Conservation (phyloP, 306 rosid genomes). For the Cicer pinnatifidum region DNA sequence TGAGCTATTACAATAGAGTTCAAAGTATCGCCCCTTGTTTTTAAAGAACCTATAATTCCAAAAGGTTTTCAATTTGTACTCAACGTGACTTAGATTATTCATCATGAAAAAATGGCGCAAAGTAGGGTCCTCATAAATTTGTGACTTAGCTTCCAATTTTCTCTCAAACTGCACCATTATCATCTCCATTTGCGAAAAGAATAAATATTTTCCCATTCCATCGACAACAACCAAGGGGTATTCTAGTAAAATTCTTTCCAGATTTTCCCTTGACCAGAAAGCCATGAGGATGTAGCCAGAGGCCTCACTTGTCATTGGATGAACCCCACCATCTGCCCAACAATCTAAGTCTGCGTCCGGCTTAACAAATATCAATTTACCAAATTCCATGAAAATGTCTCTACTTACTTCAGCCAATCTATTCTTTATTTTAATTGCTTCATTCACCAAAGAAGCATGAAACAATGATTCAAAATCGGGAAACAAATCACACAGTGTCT, state of each 20-base stretch:
- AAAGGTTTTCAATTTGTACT: background rate
- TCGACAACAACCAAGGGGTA: constrained; percentile 42
- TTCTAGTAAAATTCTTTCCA: background rate
- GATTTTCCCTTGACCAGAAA: background rate
- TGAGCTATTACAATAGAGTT: constrained; percentile 1
- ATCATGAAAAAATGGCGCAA: constrained; percentile 43
- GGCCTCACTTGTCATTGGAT: background rate
- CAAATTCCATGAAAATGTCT: constrained; percentile 34
- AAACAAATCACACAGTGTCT: constrained; percentile 53
- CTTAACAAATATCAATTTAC: background rate
- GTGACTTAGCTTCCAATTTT: constrained; percentile 67
- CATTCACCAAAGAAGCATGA: constrained; percentile 14
- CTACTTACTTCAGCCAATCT: constrained; percentile 4
- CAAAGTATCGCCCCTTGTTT: background rate
- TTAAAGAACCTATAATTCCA: background rate
- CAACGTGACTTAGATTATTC: background rate
- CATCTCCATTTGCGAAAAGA: constrained; percentile 63
- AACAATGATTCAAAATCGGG: constrained; percentile 62
- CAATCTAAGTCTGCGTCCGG: no score
- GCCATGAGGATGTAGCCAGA: background rate
- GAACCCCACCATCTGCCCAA: no score
- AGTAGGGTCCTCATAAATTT: constrained; percentile 59
- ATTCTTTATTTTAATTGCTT: background rate
- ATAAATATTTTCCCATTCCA: constrained; percentile 39
- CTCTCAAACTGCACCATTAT: constrained; percentile 65